Conservation (phyloP, 2,329 filamentous ascomycete species). For the Beauveria bassiana region DNA sequence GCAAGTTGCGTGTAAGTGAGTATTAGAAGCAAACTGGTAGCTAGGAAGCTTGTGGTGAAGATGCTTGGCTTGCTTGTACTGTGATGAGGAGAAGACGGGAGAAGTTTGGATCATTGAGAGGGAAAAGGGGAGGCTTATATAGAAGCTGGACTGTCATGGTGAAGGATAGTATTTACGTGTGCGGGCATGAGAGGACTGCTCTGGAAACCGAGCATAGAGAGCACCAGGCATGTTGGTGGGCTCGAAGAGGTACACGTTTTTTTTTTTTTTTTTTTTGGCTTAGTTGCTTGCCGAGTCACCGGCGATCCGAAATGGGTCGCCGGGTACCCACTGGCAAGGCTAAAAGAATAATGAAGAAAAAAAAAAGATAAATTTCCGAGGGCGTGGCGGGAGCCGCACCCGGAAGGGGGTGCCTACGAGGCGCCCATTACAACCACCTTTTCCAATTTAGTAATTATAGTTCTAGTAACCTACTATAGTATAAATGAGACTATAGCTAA, state of each 20-base stretch:
- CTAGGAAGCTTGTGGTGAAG: not conserved
- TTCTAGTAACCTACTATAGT: no score
- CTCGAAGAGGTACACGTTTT: not conserved
- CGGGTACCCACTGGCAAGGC: not conserved
- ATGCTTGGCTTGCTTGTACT: not conserved
- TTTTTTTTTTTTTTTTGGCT: not conserved
- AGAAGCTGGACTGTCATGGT: not conserved
- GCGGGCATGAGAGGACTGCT: not conserved
- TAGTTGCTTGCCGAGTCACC: slow-evolving; percentile 5
- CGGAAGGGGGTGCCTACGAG: not conserved
- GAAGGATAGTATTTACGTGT: not conserved
- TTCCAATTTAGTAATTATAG: no score
- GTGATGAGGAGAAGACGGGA: not conserved
- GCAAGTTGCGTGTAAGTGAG: not conserved
- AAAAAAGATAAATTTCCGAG: not conserved
- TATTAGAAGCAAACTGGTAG: not conserved
- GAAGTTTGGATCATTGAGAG: not conserved
- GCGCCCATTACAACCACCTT: not conserved
- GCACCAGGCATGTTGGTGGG: not conserved
- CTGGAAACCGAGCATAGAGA: not conserved
- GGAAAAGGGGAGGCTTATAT: not conserved
- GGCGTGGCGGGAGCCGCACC: slow-evolving; percentile 1
- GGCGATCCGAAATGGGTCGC: slow-evolving; percentile 4
- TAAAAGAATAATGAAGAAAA: not conserved
- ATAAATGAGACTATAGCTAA: no score